Conservation (phyloP, 805 yeast genomes). For the Ogataea thermomethanolica region DNA sequence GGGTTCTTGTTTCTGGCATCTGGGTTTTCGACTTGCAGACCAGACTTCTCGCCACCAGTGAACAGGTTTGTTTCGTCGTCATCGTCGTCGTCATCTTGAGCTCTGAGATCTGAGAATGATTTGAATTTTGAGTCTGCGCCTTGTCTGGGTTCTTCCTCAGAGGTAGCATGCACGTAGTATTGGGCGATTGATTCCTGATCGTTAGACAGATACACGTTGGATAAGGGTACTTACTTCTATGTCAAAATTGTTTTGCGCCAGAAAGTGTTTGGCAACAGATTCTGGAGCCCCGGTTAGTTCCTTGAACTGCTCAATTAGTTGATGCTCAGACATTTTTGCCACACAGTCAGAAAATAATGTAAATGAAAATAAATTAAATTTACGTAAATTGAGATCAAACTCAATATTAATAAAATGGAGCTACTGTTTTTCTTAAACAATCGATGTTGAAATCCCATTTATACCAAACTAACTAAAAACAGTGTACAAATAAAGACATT, state of each 20-base stretch:
- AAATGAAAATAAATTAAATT: not conserved
- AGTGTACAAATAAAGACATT: constrained; percentile 17
- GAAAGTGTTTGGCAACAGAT: constrained; percentile 37
- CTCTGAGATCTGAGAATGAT: constrained; percentile 33
- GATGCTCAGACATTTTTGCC: constrained; percentile 15
- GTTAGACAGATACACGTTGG: constrained; percentile 2
- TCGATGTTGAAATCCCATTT: constrained; percentile 49
- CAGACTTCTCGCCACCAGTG: constrained; percentile 73
- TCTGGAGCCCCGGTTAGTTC: constrained; percentile 37
- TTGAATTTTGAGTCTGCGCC: constrained; percentile 21
- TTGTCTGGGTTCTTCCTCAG: constrained; percentile 10
- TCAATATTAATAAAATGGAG: not conserved
- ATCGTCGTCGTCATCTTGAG: constrained; percentile 33
- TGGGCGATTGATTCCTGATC: constrained; percentile 26
- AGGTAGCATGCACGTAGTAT: constrained; percentile 22
- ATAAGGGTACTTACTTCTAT: constrained; percentile 21
- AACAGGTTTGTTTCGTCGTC: constrained; percentile 38
- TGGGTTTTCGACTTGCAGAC: constrained; percentile 76
- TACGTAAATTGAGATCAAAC: too few species aligned
- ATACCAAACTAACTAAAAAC: constrained; percentile 17
- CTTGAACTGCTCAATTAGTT: constrained; percentile 33
- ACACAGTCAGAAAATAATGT: constrained; percentile 1
- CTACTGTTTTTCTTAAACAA: constrained; percentile 16
- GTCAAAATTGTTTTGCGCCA: constrained; percentile 31
- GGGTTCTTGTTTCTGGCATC: constrained; percentile 29